A percentile compares a stretch with the other conserved stretches of the same genome.
Conservation (phyloP, 2,329 filamentous ascomycete species). For the Chalaropsis thielavioides region DNA sequence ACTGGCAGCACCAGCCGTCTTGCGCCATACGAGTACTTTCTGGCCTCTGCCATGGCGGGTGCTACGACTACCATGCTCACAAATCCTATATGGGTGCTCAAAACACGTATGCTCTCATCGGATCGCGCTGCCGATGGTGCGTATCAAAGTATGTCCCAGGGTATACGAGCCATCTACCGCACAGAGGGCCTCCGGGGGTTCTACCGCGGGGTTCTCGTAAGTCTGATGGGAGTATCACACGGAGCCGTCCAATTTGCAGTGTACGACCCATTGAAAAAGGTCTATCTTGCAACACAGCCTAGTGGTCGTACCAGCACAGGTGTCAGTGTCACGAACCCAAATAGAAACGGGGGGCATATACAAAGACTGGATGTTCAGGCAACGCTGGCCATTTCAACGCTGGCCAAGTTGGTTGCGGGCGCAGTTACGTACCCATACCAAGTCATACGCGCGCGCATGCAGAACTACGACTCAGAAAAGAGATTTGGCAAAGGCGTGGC, state of each 20-base stretch:
- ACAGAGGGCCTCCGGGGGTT: slow-evolving; percentile 67
- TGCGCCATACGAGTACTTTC: slow-evolving; percentile 60
- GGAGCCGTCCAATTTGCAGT: slow-evolving; percentile 92
- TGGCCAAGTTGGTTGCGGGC: slow-evolving; percentile 79
- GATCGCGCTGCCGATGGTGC: slow-evolving; percentile 60
- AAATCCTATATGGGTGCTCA: slow-evolving; percentile 96
- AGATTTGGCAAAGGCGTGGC: slow-evolving; percentile 54
- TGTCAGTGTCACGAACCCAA: slow-evolving; percentile 3
- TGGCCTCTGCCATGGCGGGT: slow-evolving; percentile 57
- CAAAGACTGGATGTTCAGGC: slow-evolving; percentile 42
- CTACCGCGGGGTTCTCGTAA: slow-evolving; percentile 73
- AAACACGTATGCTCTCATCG: slow-evolving; percentile 89
- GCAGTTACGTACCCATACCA: slow-evolving; percentile 89
- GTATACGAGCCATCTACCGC: slow-evolving; percentile 49
- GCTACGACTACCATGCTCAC: slow-evolving; percentile 67
- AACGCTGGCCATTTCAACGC: slow-evolving; percentile 64
- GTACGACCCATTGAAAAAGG: slow-evolving; percentile 57
- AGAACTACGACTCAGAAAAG: slow-evolving; percentile 70
- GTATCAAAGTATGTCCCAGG: slow-evolving; percentile 63
- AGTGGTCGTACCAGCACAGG: slow-evolving; percentile 22
- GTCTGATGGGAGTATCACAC: slow-evolving; percentile 75
- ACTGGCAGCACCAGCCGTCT: slow-evolving; percentile 27
- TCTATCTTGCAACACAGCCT: slow-evolving; percentile 34
- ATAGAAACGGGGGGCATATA: slow-evolving; percentile 18
- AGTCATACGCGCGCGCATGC: slow-evolving; percentile 73